Evolutionary conservation across 257 asterid genomes (phyloP), one percentile per base, ranked within the genome.

Genomic region (Scutellaria baicalensis): DNA sequence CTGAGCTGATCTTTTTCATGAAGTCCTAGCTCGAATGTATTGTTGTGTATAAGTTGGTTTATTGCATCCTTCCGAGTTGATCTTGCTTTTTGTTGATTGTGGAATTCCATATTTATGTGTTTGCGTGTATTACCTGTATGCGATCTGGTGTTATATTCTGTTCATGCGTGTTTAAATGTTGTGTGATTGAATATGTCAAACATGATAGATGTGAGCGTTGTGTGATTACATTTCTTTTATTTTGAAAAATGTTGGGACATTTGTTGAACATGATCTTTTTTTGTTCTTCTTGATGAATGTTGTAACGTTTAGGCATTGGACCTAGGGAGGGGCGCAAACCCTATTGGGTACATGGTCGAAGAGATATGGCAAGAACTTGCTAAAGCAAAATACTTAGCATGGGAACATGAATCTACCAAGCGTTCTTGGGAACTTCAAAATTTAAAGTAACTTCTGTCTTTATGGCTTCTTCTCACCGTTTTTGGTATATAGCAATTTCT

Each of bases 311-410:
- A 91, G 99, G 96, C 99, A 14, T 76, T 89, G 85, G 95, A 93
- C 83, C 91, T 87, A 55, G 96, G 91, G 68, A 84, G 86, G 64
- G 89, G 83, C 58, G 89, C 88, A 20, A 63, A 82, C 57, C 91
- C 96, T 35, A 78, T 82, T 54, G 85, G 96, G 18, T 84, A 83
- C 79, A 87, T 91, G 97, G 91, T 91, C 62, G 97, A 91, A 79
- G 96, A 93, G 75, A 91, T 91, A 49, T 93, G 97, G 97, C 91
- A 76, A 77, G 97, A 85, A 80, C 96, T 93, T 59, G 92, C 97
- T 42, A 89, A 68, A 73, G 99, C 96, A 54, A 89, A 84, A 82
- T 93, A 93, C 79, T 66, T 87, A 58, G 60, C 55, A 47, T 93
- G 99, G 99, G 97, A 93, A 70, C 67, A 82, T 67, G 88, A 83